A percentile compares a stretch with the other conserved stretches of the same genome.
phyloP scores from a whole-genome alignment of 2,329 filamentous ascomycete species.

The Aspergillus fumigatiaffinis region DNA sequence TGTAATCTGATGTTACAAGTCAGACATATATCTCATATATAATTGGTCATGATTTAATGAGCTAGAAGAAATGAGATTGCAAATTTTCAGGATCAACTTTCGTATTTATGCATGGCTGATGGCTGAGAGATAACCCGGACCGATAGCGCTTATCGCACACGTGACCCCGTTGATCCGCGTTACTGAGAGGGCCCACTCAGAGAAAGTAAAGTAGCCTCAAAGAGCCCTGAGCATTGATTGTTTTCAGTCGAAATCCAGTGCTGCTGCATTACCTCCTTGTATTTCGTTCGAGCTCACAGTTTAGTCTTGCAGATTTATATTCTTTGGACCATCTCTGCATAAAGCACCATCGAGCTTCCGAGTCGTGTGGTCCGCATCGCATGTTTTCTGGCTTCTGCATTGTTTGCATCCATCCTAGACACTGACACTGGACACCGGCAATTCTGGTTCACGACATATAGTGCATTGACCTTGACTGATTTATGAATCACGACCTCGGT shows the following conservation, averaged over 20 bases:
- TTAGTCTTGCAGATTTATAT: neutral
- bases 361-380: neutral
- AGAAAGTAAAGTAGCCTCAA: slow-evolving; percentile 10
- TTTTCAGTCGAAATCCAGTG: neutral
- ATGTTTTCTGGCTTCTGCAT: neutral
- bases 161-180: slow-evolving; percentile 11
- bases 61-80: slow-evolving; percentile 2
- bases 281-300: neutral
- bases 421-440: neutral
- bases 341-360: neutral
- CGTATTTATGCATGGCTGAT: neutral
- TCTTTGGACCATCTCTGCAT: neutral
- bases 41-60: slow-evolving; percentile 6
- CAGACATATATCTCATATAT: neutral
- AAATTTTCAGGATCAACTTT: neutral
- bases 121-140: neutral
- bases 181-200: slow-evolving; percentile 1
- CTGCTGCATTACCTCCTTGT: neutral
- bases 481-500: neutral
- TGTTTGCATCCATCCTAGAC: neutral
- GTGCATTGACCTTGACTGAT: neutral
- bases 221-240: neutral
- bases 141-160: slow-evolving; percentile 11
- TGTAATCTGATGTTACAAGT: slow-evolving; percentile 35
- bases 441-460: neutral